Evolutionary conservation across 116 monocot species (phyloP), one percentile per base, ranked within the genome.

Genomic region (Phalaenopsis hybrid): DNA sequence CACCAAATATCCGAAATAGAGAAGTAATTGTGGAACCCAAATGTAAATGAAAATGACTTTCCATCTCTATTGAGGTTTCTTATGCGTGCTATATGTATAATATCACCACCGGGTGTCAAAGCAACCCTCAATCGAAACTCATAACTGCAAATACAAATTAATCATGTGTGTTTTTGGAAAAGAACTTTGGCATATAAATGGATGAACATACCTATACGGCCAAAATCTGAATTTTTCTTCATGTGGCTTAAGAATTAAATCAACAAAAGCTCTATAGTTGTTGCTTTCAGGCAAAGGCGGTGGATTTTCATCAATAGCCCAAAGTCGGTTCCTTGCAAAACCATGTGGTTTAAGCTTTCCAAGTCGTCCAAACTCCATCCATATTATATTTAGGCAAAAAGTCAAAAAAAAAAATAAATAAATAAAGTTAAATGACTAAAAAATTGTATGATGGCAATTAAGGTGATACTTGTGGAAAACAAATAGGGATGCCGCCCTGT

Each of bases 1-100:
- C 16, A 90, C 90, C 90, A 81, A 82, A 90, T 88, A 83, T 90
- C 90, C 81, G 90, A 90, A 6, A 90, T 82, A 68, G 85, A 82
- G 67, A 90, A 90, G 86, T 90, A 86, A 15, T 86, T 84, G 63
- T 90, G 88, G 68, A 84, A 88, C 37, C 88, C 90, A 84, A 88
- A 90, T 25, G 88, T 88, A 82, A 88, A 90, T 20, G 84, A 69
- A 80, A 90, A 88, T 44, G 86, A 77, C 46, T 86, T 90, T 81
- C 82, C 84, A 82, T 90, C 86, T 44, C 57, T 41, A 73, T 80
- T 88, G 21, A 83, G 84, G 55, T 90, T 88, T 76, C 90, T 83
- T 80, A 90, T 76, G 20, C 90, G 90, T 9, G 90, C 86, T 70
- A 82, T 88, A 74, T 86, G 21, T 76, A 85, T 86, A 58, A 90